These are phyloP conservation scores for Colletotrichum sp. DNA, from an alignment of 2,329 filamentous ascomycete genomes.

Conservation along the genomic window DNA sequence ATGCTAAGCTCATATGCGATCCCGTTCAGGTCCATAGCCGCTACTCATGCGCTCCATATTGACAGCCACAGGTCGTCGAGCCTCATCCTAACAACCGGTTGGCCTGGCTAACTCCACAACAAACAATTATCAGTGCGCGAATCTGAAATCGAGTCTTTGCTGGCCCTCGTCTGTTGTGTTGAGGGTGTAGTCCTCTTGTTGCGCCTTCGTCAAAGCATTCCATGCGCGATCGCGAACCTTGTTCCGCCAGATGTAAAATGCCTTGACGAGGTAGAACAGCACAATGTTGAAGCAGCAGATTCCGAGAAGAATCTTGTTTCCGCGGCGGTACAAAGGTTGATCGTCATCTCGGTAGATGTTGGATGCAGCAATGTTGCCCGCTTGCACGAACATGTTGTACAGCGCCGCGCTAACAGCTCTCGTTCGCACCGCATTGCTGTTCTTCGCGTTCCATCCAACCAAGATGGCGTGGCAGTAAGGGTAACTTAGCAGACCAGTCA, in stretches of 20 bases:
- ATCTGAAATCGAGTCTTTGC: constrained; percentile 61
- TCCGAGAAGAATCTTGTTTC: constrained; percentile 54
- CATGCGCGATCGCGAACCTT: constrained; percentile 46
- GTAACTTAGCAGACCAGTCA: constrained; percentile 46
- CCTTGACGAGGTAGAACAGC: constrained; percentile 48
- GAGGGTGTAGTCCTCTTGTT: constrained; percentile 52
- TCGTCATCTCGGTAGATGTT: constrained; percentile 64
- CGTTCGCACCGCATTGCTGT: constrained; percentile 54
- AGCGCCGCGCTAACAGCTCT: constrained; percentile 51
- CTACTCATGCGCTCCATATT: neutral
- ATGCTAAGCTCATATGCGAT: neutral
- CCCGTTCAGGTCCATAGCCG: neutral
- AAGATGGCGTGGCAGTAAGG: constrained; percentile 55
- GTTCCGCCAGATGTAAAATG: constrained; percentile 54
- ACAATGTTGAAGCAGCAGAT: constrained; percentile 53
- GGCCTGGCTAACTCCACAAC: neutral
- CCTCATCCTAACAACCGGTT: neutral
- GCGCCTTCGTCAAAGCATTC: constrained; percentile 46
- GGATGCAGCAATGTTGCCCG: constrained; percentile 45
- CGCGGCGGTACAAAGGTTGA: constrained; percentile 54
- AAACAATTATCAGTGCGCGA: constrained; percentile 44
- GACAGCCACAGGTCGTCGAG: neutral
- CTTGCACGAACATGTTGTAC: constrained; percentile 53
- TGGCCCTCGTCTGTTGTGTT: constrained; percentile 58
- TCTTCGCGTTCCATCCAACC: constrained; percentile 52